These are phyloP conservation scores for Penicillium sp. DNA, from an alignment of 2,329 filamentous ascomycete genomes.

Conservation along the genomic window DNA sequence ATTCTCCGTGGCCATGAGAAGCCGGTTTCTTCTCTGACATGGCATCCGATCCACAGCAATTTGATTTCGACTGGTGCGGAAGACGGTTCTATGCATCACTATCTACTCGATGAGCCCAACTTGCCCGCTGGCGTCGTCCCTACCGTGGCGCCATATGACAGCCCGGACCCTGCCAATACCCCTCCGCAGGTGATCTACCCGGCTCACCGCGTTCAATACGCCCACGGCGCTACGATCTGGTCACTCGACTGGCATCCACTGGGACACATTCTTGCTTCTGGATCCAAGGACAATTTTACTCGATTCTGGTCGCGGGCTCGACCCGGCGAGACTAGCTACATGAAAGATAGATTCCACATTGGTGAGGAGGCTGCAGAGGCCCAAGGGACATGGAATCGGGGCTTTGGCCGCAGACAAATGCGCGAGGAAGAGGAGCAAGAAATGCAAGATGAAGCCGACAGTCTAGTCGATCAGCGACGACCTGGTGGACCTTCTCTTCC, in stretches of 20 bases:
- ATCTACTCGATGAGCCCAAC: slow-evolving; percentile 93
- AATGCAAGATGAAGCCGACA: slow-evolving; percentile 88
- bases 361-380: slow-evolving; percentile 91
- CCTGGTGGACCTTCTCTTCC: slow-evolving; percentile 57
- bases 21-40: slow-evolving; percentile 86
- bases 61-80: slow-evolving; percentile 87
- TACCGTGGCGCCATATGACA: slow-evolving; percentile 80
- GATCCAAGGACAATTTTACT: slow-evolving; percentile 94
- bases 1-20: slow-evolving; percentile 93
- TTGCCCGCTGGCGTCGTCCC: slow-evolving; percentile 70
- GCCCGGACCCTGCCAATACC: slow-evolving; percentile 72
- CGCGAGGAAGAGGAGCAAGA: slow-evolving; percentile 94
- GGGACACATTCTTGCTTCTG: slow-evolving; percentile 90
- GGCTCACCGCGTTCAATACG: slow-evolving; percentile 80
- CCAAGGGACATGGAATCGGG: slow-evolving; percentile 88
- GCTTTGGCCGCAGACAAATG: slow-evolving; percentile 72
- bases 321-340: slow-evolving; percentile 80
- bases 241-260: slow-evolving; percentile 97
- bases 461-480: slow-evolving; percentile 87
- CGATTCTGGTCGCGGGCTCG: slow-evolving; percentile 93
- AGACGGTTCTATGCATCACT: slow-evolving; percentile 88
- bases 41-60: slow-evolving; percentile 90
- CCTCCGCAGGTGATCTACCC: slow-evolving; percentile 90
- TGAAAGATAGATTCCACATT: slow-evolving; percentile 92
- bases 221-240: slow-evolving; percentile 96